Base-by-base conservation (phyloP, 176 grass and related monocot species). In the Ampelocalamus luodianensis region DNA sequence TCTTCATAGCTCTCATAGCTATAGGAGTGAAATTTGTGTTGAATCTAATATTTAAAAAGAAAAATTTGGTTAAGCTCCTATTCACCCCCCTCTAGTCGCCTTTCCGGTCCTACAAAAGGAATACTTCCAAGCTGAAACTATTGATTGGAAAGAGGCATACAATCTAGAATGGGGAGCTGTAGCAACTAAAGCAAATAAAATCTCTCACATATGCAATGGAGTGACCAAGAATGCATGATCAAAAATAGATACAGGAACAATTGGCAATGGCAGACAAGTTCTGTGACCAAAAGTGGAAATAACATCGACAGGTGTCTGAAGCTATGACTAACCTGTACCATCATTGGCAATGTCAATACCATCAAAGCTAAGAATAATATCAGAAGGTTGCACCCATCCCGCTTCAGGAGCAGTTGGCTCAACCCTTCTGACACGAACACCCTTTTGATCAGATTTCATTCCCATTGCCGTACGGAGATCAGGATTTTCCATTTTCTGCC, bases 401-500 rank as follows among this genome's bases (percentile, higher is more conserved):
- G 90, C 92, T 74, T 95, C 96, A 0, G 93, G 91, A 73, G 96
- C 93, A 71, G 96, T 98, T 54, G 96, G 96, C 22, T 98, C 96
- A 73, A 98, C 87, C 67, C 96, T 89, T 78, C 93, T 93, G 66
- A 98, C 84, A 83, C 93, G 96, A 55, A 98, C 96, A 83, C 96
- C 96, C 76, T 98, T 98, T 65, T 98, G 93, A 72, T 92, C 90
- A 43, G 88, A 62, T 71, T 93, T 88, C 96, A 98, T 98, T 65
- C 96, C 93, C 90, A 98, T 98, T 66, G 96, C 88, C 58, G 94
- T 98, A n/a, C 93, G 91, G 20, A 98, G 86, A 89, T 98, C 91
- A 71, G 96, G 96, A 80, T 98, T 98, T 86, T 98, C 93, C 96
- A 98, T 98, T 88, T 98, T 98, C 79, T 98, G 96, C 96, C 93